These are phyloP conservation scores for Apophysomyces elegans DNA, from an alignment of 371 early-diverging fungal species.

Conservation along the genomic window DNA sequence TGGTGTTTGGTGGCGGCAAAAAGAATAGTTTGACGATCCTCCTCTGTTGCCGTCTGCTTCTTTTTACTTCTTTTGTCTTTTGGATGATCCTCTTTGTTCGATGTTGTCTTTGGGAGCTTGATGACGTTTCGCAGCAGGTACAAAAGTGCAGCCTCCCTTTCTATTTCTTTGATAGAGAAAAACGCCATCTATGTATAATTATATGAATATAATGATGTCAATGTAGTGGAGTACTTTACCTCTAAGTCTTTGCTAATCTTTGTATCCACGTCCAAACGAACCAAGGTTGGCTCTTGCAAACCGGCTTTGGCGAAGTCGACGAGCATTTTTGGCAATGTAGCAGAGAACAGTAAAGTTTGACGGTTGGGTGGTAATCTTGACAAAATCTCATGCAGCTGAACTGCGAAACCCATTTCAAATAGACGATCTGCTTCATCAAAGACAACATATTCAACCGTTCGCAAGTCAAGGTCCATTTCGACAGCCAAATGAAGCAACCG, in stretches of 20 bases:
- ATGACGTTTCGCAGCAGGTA: conserved; percentile 83
- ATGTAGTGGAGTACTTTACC: conserved; percentile 30
- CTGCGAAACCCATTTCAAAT: conserved; percentile 97
- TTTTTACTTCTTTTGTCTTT: conserved; percentile 50
- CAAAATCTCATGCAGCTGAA: conserved; percentile 93
- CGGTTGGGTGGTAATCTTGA: conserved; percentile 81
- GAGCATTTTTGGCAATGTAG: conserved; percentile 89
- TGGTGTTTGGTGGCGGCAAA: conserved; percentile 97
- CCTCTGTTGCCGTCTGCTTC: conserved; percentile 47
- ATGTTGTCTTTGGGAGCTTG: conserved; percentile 61
- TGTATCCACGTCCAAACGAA: conserved; percentile 93
- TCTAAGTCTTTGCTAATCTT: conserved; percentile 93
- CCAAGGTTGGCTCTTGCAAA: conserved; percentile 88
- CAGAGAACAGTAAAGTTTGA: conserved; percentile 94
- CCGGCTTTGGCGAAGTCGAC: conserved; percentile 97
- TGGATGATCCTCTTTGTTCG: conserved; percentile 25
- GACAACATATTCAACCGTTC: conserved; percentile 93
- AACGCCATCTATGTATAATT: conserved; percentile 72
- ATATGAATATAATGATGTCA: not conserved
- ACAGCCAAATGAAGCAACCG: conserved; percentile 95
- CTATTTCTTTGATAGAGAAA: conserved; percentile 78
- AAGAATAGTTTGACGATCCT: conserved; percentile 81
- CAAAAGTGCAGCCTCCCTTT: conserved; percentile 91
- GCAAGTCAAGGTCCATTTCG: conserved; percentile 90
- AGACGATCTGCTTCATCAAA: conserved; percentile 99